These are phyloP conservation scores for Silene coronaria DNA, from an alignment of 179 eudicot species.

Conservation along the genomic window DNA sequence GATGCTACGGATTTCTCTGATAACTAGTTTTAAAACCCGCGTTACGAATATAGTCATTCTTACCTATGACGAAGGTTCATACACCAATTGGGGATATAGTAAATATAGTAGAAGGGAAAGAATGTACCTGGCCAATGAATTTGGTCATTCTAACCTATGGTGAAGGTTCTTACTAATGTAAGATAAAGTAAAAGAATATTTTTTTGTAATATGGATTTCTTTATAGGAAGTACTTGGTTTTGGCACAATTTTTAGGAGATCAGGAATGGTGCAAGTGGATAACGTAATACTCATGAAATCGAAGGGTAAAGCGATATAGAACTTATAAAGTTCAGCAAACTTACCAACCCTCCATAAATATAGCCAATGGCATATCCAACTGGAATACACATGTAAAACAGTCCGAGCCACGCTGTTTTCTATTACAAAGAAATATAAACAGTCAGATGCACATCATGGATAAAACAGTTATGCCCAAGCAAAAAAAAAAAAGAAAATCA, in stretches of 20 bases:
- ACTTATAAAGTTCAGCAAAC: slow-evolving; percentile 16
- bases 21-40: no score
- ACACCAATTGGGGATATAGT: no score
- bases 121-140: no score
- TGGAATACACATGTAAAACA: slow-evolving; percentile 97
- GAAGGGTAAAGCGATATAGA: background rate
- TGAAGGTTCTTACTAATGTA: background rate
- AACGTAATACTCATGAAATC: background rate
- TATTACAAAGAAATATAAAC: slow-evolving; percentile 23
- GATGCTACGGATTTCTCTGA: no score
- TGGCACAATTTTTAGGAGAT: background rate
- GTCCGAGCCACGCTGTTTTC: slow-evolving; percentile 95
- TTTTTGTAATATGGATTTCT: background rate
- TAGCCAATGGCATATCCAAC: slow-evolving; percentile 89
- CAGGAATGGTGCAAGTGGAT: background rate
- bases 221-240: background rate
- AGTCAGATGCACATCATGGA: slow-evolving; percentile 2
- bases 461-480: background rate
- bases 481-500: background rate
- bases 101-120: no score
- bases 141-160: background rate
- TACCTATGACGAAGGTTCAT: no score
- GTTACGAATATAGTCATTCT: no score
- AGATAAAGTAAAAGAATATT: background rate
- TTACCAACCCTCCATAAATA: slow-evolving; percentile 87